Evolutionary conservation across 2,329 filamentous ascomycete genomes (phyloP), one percentile per base, ranked within the genome.

Genomic region (Aspergillus cejpii): DNA sequence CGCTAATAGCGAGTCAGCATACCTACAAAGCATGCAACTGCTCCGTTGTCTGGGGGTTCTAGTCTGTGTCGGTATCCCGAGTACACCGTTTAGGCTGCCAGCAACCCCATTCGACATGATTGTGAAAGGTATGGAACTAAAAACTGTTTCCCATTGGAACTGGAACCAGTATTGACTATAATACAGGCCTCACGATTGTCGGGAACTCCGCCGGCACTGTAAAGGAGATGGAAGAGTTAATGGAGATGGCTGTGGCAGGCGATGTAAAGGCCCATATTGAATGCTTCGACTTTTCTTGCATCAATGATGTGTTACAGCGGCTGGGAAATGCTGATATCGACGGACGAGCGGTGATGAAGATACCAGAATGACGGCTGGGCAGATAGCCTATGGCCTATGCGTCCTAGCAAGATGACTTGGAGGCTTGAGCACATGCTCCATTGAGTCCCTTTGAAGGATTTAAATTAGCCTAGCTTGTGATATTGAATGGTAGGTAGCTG

Each of bases 31-130:
- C 26, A 64, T 71, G 43, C 60, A 63, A 8, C 60, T 74, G 36
- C 59, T 72, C n/a, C 62, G 71, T 7, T 67, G 67, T 5, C 62
- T 67, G n/a, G 72, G 72, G 0, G 71, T 73, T 0, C 61, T 74
- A 27, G 71, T 74, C 1, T 74, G 71, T 26, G 70, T 74, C 3
- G 72, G 72, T 1, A 62, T 74, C 28, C 72, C 72, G 7, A 70
- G 65, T 37, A 55, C 61, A 3, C 64, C 62, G 2, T 73, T 70
- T 48, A 64, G 64, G 50, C 60, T 74, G 14, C 71, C 71, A 4
- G 70, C 71, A 48, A 68, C 66, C 5, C 72, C 72, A 0, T 67
- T 74, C 19, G 67, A 72, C 23, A 73, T 74, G 64, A 69, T 71
- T 28, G 69, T 72, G 20, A 67, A 66, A 52, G 70, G 69, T 66